phyloP scores from a whole-genome alignment of 352 stramenopile species.

The Globisporangium canariense region DNA sequence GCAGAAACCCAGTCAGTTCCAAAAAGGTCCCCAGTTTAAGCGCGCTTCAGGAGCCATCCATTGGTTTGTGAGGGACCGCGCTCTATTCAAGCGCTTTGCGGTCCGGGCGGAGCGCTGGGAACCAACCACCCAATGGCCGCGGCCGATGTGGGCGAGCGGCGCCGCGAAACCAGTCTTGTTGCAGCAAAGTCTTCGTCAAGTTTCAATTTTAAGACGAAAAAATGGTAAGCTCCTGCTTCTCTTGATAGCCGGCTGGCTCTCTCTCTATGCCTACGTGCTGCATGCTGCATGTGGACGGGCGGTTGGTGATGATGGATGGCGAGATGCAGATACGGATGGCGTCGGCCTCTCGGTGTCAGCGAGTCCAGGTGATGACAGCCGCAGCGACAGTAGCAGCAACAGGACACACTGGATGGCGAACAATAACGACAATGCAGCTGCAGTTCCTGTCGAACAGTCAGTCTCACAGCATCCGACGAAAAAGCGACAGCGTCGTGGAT shows the following conservation, averaged over 20 bases:
- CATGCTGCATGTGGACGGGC: not conserved
- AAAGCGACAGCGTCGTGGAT: not conserved
- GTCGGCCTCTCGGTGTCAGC: not conserved
- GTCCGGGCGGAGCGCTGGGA: conserved; percentile 28
- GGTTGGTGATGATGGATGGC: not conserved
- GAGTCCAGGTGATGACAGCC: not conserved
- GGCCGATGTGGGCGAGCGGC: not conserved
- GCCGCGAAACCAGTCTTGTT: conserved; percentile 61
- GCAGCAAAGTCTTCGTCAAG: conserved; percentile 76
- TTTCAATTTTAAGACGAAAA: conserved; percentile 87
- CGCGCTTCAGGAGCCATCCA: conserved; percentile 15
- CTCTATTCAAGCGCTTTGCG: not conserved
- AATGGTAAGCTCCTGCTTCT: conserved; percentile 61
- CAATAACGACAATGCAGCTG: not conserved
- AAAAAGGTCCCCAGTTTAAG: not conserved
- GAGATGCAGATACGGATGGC: not conserved
- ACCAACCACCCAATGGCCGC: conserved; percentile 37
- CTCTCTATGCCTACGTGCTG: not conserved
- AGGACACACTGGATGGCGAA: not conserved
- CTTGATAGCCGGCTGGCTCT: not conserved
- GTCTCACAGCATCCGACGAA: not conserved
- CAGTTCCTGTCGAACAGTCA: not conserved
- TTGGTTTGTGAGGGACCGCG: conserved; percentile 11
- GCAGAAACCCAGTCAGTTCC: not conserved
- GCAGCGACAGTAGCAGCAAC: not conserved